Base-by-base conservation (phyloP, 2,329 filamentous ascomycete species). In the Daldinia sp. region DNA sequence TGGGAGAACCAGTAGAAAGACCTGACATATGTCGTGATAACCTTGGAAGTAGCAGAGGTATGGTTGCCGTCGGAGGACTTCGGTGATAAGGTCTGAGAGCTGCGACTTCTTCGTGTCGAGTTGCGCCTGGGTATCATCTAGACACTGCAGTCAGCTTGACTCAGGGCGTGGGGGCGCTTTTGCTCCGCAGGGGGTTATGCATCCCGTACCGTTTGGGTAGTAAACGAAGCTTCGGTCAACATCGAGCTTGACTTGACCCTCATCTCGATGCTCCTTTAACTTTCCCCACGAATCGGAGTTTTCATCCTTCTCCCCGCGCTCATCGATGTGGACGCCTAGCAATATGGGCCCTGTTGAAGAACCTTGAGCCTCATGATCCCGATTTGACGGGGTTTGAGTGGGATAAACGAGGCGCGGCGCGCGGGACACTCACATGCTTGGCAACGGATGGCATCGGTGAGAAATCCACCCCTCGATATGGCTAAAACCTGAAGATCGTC, bases 11-110 rank as follows among this genome's bases (percentile, higher is more conserved):
- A 99, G 85, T 37, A 98, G 85, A 62, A 99, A 85, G 21, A 99
- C 95, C 79, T 99, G 96, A 71, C 92, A 95, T 73, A 99, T 98
- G 79, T 99, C 95, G 78, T 99, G 95, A 76, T 96, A 99, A 75
- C 95, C 95, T 80, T 99, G 95, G 77, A 99, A 99, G 79, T 99
- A 99, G 81, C 89, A 93, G 32, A 99, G 86, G 75, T 90, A 89
- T 13, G 94, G 93, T 72, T 96, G 85, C 30, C 86, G 86, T 54
- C 96, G 90, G 45, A 99, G 85, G 11, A 96, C 87, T 67, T 90
- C 85, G 52, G 87, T 86, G 72, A 99, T 98, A 51, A 99, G 83
- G 66, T 87, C 80, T 6, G 89, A 94, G 1, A 99, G 85, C 72
- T 95, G 88, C 56, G 82, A 75, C 74, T 95, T 97, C 73, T 91